Conservation (phyloP, 163 green algal species). For the Scenedesmus sp. region DNA sequence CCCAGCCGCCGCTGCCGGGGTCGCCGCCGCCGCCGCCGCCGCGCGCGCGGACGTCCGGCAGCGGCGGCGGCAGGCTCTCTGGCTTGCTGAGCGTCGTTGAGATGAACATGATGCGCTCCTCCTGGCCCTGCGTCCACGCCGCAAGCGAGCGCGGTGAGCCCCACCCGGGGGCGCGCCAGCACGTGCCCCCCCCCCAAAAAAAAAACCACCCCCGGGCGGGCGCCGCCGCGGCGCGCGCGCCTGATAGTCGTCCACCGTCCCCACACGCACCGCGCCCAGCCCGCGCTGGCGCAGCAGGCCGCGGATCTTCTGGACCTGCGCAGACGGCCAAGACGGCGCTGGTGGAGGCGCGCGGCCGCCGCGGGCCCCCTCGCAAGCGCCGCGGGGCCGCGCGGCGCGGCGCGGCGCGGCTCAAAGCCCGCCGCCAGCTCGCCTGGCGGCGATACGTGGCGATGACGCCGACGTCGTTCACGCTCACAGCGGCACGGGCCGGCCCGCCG, state of each 20-base stretch:
- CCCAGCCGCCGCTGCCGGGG: neutral
- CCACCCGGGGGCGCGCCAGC: neutral
- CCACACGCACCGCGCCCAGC: slow-evolving; percentile 77
- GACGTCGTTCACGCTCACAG: slow-evolving; percentile 60
- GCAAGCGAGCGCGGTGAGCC: neutral
- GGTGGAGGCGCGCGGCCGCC: neutral
- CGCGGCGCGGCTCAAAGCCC: no score
- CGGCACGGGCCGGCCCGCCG: neutral
- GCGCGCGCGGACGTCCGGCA: neutral
- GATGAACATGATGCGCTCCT: slow-evolving; percentile 89
- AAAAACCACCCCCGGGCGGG: neutral
- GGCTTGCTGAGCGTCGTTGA: slow-evolving; percentile 66
- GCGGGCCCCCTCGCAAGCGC: no score
- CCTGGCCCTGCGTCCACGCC: slow-evolving; percentile 84
- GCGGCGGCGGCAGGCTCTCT: slow-evolving; percentile 52
- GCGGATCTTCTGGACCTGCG: slow-evolving; percentile 81
- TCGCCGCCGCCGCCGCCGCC: neutral
- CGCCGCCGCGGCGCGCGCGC: neutral
- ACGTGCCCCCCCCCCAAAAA: neutral
- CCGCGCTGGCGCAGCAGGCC: slow-evolving; percentile 68
- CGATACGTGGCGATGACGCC: slow-evolving; percentile 86
- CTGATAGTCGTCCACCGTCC: slow-evolving; percentile 89
- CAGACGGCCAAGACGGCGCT: neutral
- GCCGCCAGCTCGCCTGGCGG: slow-evolving; percentile 80
- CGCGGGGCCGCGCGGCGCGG: no score